Conservation (phyloP, 2,329 filamentous ascomycete species). For the Epichloe festucae region DNA sequence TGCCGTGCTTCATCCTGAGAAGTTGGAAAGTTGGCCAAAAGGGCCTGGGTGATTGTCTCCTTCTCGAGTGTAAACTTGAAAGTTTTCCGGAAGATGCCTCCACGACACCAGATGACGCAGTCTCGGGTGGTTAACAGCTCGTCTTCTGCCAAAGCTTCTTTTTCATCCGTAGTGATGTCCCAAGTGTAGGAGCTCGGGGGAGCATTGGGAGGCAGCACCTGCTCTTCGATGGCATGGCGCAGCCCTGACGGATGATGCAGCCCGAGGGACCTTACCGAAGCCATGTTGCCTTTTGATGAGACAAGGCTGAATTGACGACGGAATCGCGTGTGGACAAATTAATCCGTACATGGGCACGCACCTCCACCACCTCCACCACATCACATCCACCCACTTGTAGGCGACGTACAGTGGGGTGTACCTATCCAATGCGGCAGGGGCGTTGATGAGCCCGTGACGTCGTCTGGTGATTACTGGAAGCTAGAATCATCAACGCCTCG, state of each 20-base stretch:
- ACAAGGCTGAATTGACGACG: background rate
- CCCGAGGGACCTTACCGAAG: slow-evolving; percentile 78
- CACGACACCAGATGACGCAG: slow-evolving; percentile 81
- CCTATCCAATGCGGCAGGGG: background rate
- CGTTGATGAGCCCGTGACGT: background rate
- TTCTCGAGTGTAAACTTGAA: slow-evolving; percentile 81
- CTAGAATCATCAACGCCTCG: background rate
- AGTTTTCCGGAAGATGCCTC: slow-evolving; percentile 69
- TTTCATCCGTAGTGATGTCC: slow-evolving; percentile 43
- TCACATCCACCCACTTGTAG: no score
- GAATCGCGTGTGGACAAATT: background rate
- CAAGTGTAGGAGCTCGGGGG: slow-evolving; percentile 59
- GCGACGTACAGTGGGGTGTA: no score
- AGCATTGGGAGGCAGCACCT: slow-evolving; percentile 57
- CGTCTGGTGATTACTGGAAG: background rate
- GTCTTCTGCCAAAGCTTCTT: slow-evolving; percentile 46
- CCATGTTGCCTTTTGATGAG: slow-evolving; percentile 45
- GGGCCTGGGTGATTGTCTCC: slow-evolving; percentile 71
- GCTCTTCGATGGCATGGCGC: slow-evolving; percentile 69
- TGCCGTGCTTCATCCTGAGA: slow-evolving; percentile 25
- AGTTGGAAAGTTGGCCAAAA: slow-evolving; percentile 69
- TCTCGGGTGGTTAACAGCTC: slow-evolving; percentile 65
- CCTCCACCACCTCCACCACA: no score
- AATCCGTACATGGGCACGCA: no score
- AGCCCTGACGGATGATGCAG: slow-evolving; percentile 79